Evolutionary conservation across 2,329 filamentous ascomycete genomes (phyloP).

Genomic region (Hypocrella siamensis): DNA sequence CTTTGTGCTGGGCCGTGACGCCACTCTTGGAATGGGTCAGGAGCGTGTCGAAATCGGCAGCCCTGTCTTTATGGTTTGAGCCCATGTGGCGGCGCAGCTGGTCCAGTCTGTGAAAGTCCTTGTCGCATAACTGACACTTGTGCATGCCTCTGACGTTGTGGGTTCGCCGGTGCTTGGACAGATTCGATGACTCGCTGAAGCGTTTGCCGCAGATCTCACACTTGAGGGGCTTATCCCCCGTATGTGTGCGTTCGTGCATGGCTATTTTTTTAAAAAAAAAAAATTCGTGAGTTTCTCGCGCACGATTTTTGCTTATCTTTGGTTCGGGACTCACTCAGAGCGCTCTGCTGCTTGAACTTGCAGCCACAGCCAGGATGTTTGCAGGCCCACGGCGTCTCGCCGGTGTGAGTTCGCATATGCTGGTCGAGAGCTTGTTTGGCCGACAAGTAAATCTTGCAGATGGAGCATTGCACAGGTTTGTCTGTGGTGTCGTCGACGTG

Average conservation of each 20-base stretch:
- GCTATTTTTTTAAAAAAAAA: constrained; percentile 21
- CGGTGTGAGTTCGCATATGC: constrained; percentile 51
- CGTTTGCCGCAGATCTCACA: constrained; percentile 42
- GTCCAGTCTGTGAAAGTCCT: constrained; percentile 43
- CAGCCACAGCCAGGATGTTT: constrained; percentile 31
- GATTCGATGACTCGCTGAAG: constrained; percentile 50
- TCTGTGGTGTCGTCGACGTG: constrained; percentile 19
- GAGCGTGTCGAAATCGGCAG: constrained; percentile 7
- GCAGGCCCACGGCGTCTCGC: constrained; percentile 48
- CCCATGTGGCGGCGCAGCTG: constrained; percentile 40
- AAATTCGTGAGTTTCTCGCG: background rate
- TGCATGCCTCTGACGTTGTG: constrained; percentile 38
- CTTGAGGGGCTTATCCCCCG: constrained; percentile 44
- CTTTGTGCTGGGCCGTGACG: constrained; percentile 3
- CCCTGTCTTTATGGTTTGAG: constrained; percentile 16
- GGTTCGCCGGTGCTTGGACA: constrained; percentile 49
- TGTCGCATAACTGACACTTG: constrained; percentile 36
- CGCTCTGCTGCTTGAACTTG: constrained; percentile 51
- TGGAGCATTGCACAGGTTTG: constrained; percentile 41
- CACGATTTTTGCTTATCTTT: no score
- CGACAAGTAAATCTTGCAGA: constrained; percentile 43
- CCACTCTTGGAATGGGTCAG: constrained; percentile 6
- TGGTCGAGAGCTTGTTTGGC: constrained; percentile 53
- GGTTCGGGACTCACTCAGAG: constrained; percentile 43
- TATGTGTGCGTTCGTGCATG: constrained; percentile 53